Evolutionary conservation across 2,329 filamentous ascomycete genomes (phyloP), one percentile per base, ranked within the genome.

Genomic region (Ceratocystis variospora): DNA sequence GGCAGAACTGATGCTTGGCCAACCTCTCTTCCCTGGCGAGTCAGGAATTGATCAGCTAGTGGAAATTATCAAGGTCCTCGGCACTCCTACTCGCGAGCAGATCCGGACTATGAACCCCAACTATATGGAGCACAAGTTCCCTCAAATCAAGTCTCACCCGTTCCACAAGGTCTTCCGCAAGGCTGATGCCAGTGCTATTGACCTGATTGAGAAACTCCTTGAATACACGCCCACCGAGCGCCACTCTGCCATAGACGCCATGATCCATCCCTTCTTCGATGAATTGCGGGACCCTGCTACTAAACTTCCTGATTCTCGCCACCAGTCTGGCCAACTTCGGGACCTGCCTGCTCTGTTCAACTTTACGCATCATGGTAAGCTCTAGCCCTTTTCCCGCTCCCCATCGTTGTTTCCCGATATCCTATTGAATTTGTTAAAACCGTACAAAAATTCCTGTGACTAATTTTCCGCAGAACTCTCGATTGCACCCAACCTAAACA

Each of bases 121-220:
- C 78, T 99, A 99, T 78, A 99, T 99, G 94, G 94, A 99, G 79
- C 94, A 99, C 80, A 97, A 97, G 80, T 99, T 99, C 78, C 94
- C 94, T 61, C 94, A 99, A 77, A 99, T 99, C 80, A 99, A 99
- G 81, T 94, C 94, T 67, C 94, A 99, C 74, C 94, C 94, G 33
- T 99, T 99, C 82, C 95, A 89, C 79, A 97, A 97, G 84, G 94
- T 99, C 66, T 97, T 99, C 84, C 87, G 94, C 71, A 96, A 95
- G 83, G 94, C 94, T 66, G 90, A 96, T 71, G 83, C 86, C 41
- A 92, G 90, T 73, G 93, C 94, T 48, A 95, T 99, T 73, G 92
- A 97, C 73, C 80, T 99, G 72, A 97, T 99, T 75, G 94, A 91
- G 65, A 87, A 88, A 69, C 81, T 99, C 67, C 82, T 99, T 67